A percentile compares a stretch with the other conserved stretches of the same genome.
Conservation (phyloP, 2,329 filamentous ascomycete species). For the Cladosporium halotolerans region DNA sequence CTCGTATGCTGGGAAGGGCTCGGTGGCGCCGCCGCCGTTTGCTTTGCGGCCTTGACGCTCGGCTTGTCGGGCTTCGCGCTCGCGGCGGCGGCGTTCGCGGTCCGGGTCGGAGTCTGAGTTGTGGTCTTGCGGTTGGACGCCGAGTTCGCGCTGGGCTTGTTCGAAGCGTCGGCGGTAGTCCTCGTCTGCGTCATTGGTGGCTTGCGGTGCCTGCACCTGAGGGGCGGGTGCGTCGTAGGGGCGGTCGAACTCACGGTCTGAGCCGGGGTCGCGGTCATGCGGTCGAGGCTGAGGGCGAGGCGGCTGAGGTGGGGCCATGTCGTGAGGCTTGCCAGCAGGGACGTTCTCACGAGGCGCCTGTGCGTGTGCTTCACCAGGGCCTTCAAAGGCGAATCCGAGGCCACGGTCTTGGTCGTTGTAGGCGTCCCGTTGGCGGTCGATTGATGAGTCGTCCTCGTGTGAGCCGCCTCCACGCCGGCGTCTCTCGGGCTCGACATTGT, state of each 20-base stretch:
- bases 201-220: not conserved
- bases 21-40: slow-evolving; percentile 7
- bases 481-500: slow-evolving; percentile 5
- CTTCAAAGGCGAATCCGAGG: slow-evolving; percentile 30
- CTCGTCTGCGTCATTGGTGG: slow-evolving; percentile 39
- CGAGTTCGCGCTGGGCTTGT: slow-evolving; percentile 41
- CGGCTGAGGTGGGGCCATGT: slow-evolving; percentile 1
- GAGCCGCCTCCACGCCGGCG: slow-evolving; percentile 3
- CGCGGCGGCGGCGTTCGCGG: slow-evolving; percentile 26
- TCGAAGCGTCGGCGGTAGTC: slow-evolving; percentile 46
- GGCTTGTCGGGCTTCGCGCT: slow-evolving; percentile 28
- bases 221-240: not conserved
- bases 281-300: slow-evolving; percentile 1
- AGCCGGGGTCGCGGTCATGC: not conserved
- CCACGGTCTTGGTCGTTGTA: slow-evolving; percentile 24
- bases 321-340: not conserved
- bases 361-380: slow-evolving; percentile 19
- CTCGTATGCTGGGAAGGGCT: slow-evolving; percentile 2
- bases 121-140: slow-evolving; percentile 25
- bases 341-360: not conserved
- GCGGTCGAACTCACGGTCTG: slow-evolving; percentile 3
- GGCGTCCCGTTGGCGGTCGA: slow-evolving; percentile 20
- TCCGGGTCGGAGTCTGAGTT: slow-evolving; percentile 26
- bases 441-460: slow-evolving; percentile 1
- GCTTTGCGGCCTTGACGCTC: slow-evolving; percentile 20